Conservation (phyloP, 2,329 filamentous ascomycete species). For the Trichoderma semiorbis region DNA sequence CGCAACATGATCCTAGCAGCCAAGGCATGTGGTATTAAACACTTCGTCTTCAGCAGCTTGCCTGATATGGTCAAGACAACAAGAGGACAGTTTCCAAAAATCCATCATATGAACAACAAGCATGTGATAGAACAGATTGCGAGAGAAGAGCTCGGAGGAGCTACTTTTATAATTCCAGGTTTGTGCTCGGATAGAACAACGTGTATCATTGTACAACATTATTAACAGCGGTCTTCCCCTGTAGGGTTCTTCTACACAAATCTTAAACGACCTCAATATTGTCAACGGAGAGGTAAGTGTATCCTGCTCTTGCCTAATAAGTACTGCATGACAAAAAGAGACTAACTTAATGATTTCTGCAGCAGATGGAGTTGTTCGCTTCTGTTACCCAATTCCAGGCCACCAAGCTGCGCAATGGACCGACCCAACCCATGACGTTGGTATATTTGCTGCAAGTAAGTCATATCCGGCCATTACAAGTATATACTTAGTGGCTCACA, state of each 20-base stretch:
- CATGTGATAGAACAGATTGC: not conserved
- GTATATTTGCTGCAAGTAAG: not conserved
- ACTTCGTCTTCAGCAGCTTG: not conserved
- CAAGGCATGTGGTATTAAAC: not conserved
- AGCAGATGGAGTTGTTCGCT: not conserved
- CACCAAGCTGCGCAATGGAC: not conserved
- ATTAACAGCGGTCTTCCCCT: not conserved
- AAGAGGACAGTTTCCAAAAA: not conserved
- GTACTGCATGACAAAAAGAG: not conserved
- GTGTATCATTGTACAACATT: not conserved
- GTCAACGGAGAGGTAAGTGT: not conserved
- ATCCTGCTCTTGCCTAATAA: not conserved
- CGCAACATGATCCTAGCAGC: not conserved
- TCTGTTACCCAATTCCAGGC: not conserved
- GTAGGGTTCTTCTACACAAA: not conserved
- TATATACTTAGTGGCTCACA: not conserved
- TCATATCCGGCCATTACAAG: not conserved
- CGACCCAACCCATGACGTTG: not conserved
- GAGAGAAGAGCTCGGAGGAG: not conserved
- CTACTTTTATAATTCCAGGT: not conserved
- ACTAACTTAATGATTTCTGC: not conserved
- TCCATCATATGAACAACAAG: not conserved
- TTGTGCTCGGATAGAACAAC: accelerated
- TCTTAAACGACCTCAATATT: not conserved
- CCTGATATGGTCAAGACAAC: not conserved